Evolutionary conservation across 1,139 yeast species (phyloP).

Genomic region (Candida sp.): DNA sequence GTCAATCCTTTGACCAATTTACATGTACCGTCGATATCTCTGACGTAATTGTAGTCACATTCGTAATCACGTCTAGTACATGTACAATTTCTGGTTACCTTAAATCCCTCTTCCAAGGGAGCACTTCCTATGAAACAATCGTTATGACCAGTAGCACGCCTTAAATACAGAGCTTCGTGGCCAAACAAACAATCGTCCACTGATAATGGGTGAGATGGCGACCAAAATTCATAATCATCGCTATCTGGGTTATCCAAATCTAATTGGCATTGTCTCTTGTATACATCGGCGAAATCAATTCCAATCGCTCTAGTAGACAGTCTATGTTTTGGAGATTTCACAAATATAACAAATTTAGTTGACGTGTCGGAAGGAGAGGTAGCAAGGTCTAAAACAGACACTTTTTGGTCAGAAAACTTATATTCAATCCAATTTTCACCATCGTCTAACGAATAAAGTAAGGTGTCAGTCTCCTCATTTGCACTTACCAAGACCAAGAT

Average conservation of each 20-base stretch:
- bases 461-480: constrained; percentile 50
- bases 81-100: constrained; percentile 63
- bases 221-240: constrained; percentile 83
- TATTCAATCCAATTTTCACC: constrained; percentile 76
- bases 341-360: constrained; percentile 54
- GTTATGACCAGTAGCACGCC: constrained; percentile 56
- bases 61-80: constrained; percentile 90
- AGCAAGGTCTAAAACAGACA: constrained; percentile 67
- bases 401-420: constrained; percentile 55
- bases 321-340: constrained; percentile 11
- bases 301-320: constrained; percentile 35
- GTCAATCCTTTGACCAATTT: constrained; percentile 68
- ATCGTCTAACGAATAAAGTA: constrained; percentile 72
- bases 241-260: constrained; percentile 54
- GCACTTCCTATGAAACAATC: constrained; percentile 85
- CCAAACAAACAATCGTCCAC: constrained; percentile 80
- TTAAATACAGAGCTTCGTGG: constrained; percentile 73
- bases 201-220: constrained; percentile 67
- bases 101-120: constrained; percentile 61
- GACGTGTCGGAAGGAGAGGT: constrained; percentile 93
- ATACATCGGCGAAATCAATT: constrained; percentile 69
- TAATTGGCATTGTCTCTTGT: constrained; percentile 66
- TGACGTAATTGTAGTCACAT: constrained; percentile 83
- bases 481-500: constrained; percentile 70
- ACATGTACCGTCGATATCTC: constrained; percentile 81